Evolutionary conservation across 768 basidiomycete species (phyloP).

Genomic region (Polyporus arcularius): DNA sequence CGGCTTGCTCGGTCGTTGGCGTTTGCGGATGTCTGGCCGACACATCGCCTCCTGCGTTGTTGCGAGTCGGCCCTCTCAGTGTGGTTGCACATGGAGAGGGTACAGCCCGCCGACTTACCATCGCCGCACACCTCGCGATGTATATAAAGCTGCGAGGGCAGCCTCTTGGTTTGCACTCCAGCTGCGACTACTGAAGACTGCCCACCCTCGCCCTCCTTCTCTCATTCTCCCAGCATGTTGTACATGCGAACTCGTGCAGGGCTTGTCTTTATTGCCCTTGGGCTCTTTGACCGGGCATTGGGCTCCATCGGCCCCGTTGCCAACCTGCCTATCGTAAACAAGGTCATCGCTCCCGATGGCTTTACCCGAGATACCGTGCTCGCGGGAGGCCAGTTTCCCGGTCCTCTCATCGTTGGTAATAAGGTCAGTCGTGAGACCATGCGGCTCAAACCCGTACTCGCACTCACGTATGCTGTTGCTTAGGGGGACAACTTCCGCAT

Average conservation of each 20-base stretch:
- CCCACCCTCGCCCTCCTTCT: background rate
- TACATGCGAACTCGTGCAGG: background rate
- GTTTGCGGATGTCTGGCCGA: no score
- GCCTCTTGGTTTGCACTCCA: no score
- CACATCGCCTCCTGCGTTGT: no score
- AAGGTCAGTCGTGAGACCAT: constrained; percentile 7
- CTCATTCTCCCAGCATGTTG: background rate
- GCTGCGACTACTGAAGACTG: background rate
- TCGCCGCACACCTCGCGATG: background rate
- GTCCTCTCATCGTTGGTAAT: constrained; percentile 16
- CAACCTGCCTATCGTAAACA: constrained; percentile 14
- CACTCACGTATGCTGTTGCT: background rate
- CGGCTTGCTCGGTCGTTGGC: no score
- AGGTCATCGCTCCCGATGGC: constrained; percentile 14
- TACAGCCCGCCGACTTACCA: no score
- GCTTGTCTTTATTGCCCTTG: background rate
- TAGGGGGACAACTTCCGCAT: constrained; percentile 37
- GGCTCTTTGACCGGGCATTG: background rate
- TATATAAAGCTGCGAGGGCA: background rate
- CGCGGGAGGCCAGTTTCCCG: constrained; percentile 15
- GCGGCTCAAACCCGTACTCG: no score
- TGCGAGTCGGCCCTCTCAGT: no score
- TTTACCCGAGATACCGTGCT: constrained; percentile 13
- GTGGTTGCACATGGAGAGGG: no score
- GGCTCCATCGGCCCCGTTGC: constrained; percentile 12